A percentile compares a stretch with the other conserved stretches of the same genome.
These are phyloP conservation scores for Epichloe sp. DNA, from an alignment of 2,329 filamentous ascomycete genomes.

Conservation along the genomic window DNA sequence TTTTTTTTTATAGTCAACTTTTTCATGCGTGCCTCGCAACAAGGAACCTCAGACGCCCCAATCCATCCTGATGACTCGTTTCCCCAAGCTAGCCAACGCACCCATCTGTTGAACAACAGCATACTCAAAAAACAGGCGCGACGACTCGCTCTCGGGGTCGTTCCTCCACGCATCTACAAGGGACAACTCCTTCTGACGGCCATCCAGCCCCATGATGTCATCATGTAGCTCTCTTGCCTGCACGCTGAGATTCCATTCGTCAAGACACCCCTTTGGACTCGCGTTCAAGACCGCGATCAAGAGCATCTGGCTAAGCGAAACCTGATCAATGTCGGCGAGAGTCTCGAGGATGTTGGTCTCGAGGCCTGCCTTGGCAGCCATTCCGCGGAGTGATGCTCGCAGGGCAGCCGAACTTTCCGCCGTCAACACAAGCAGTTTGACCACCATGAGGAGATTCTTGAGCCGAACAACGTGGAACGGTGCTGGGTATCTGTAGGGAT, in stretches of 20 bases:
- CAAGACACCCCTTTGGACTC: constrained; percentile 27
- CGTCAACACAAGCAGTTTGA: constrained; percentile 38
- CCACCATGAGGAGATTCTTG: constrained; percentile 37
- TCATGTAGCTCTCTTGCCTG: constrained; percentile 33
- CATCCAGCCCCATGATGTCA: constrained; percentile 33
- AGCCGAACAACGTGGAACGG: constrained; percentile 38
- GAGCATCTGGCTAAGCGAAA: constrained; percentile 39
- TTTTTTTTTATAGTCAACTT: no score
- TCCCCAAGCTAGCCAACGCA: constrained; percentile 32
- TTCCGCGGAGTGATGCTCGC: constrained; percentile 14
- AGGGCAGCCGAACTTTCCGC: constrained; percentile 21
- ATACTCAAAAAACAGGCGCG: constrained; percentile 33
- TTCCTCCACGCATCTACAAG: constrained; percentile 31
- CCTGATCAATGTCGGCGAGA: constrained; percentile 34
- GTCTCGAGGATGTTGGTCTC: constrained; percentile 14
- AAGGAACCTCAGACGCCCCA: constrained; percentile 15
- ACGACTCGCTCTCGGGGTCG: constrained; percentile 25
- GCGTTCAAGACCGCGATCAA: constrained; percentile 33
- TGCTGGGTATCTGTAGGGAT: constrained; percentile 36
- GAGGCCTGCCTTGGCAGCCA: constrained; percentile 11
- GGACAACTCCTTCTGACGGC: constrained; percentile 29
- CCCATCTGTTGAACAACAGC: constrained; percentile 35
- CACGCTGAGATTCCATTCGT: constrained; percentile 31
- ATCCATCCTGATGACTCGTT: constrained; percentile 28
- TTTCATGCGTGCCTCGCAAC: no score